Conservation (phyloP, 2,329 filamentous ascomycete genomes). For the Tolypocladium nubicola region DNA sequence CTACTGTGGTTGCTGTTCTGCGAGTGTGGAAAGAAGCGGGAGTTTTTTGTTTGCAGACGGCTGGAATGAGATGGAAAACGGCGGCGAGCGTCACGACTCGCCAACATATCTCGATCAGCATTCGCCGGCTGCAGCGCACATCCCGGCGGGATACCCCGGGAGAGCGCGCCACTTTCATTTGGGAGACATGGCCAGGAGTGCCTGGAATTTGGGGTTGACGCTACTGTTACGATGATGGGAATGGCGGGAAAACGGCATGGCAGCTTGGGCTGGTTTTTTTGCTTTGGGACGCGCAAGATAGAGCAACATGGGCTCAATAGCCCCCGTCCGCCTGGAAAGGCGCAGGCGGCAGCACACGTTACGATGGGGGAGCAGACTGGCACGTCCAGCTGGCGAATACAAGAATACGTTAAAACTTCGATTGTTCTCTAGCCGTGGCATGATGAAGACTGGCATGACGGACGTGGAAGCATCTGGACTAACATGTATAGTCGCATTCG, state of each 20-base stretch:
- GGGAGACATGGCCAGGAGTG: neutral
- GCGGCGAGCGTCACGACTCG: conserved; percentile 5
- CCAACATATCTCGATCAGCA: conserved; percentile 4
- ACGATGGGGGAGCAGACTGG: neutral
- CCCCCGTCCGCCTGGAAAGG: neutral
- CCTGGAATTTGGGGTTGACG: neutral
- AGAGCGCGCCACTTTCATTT: conserved; percentile 1
- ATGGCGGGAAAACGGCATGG: neutral
- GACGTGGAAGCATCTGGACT: neutral
- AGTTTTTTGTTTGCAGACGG: conserved; percentile 1
- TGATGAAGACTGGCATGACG: neutral
- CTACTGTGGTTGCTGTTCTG: neutral
- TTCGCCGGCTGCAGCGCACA: neutral
- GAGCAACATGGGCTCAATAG: neutral
- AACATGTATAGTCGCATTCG: neutral
- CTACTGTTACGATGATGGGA: neutral
- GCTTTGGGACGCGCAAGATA: neutral
- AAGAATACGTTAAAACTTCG: neutral
- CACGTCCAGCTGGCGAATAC: neutral
- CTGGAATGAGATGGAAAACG: conserved; percentile 6
- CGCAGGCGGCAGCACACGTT: neutral
- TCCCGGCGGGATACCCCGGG: neutral
- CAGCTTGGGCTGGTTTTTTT: neutral
- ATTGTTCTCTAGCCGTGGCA: neutral
- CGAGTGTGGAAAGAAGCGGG: conserved; percentile 3